A percentile compares a stretch with the other conserved stretches of the same genome.
These are phyloP conservation scores for Salinomyces thailandicus DNA, from an alignment of 2,329 filamentous ascomycete species.

Conservation along the genomic window DNA sequence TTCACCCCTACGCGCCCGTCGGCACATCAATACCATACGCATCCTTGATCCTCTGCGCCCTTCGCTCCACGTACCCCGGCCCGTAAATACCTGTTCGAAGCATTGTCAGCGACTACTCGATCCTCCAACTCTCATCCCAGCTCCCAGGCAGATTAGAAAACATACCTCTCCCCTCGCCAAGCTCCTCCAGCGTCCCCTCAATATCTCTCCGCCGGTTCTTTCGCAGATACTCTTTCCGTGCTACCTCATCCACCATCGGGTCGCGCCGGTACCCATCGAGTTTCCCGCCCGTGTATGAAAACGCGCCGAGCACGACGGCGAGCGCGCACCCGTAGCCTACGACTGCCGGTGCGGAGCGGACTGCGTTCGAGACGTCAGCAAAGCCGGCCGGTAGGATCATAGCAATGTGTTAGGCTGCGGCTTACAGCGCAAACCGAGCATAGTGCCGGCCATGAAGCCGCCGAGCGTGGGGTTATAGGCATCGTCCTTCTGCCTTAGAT, in stretches of 20 bases:
- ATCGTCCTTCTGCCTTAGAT: conserved; percentile 78
- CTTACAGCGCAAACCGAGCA: conserved; percentile 62
- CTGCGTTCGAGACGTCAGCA: conserved; percentile 11
- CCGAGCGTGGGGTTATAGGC: conserved; percentile 62
- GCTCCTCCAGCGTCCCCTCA: conserved; percentile 67
- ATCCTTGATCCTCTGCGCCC: conserved; percentile 69
- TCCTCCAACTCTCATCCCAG: background rate
- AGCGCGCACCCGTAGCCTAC: conserved; percentile 56
- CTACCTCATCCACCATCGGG: conserved; percentile 59
- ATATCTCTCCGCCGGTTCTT: conserved; percentile 63
- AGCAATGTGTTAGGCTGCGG: too few relatives aligned
- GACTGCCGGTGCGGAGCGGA: conserved; percentile 56
- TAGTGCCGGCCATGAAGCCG: conserved; percentile 63
- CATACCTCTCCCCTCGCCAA: conserved; percentile 81
- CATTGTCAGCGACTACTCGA: too few relatives aligned
- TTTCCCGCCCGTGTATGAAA: conserved; percentile 56
- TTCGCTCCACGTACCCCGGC: conserved; percentile 74
- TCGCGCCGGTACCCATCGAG: conserved; percentile 47
- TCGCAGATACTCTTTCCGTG: conserved; percentile 62
- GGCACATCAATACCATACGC: conserved; percentile 76
- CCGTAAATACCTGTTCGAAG: conserved; percentile 70
- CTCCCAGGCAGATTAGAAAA: too few relatives aligned
- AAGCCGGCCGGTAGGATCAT: too few relatives aligned
- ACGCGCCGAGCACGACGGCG: conserved; percentile 49
- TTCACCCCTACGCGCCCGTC: background rate